Conservation (phyloP, 2,329 filamentous ascomycete genomes). For the Lachnellula subtilissima region DNA sequence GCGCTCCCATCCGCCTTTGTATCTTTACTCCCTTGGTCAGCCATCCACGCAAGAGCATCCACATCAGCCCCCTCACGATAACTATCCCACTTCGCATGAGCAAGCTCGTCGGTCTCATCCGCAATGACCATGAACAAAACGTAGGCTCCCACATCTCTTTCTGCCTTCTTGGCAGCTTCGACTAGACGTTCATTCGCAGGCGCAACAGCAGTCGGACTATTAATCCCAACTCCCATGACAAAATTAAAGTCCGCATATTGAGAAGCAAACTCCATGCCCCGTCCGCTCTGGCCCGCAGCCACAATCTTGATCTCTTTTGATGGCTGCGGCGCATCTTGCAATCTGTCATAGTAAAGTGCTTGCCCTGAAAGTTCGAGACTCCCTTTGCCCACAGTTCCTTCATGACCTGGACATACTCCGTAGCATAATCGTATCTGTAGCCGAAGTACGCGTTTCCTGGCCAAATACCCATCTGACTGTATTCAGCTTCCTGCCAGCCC, state of each 20-base stretch:
- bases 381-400: constrained; percentile 32
- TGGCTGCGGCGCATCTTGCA: constrained; percentile 29
- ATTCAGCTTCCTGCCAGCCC: constrained; percentile 33
- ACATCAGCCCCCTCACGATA: constrained; percentile 31
- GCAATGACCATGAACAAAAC: constrained; percentile 33
- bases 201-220: constrained; percentile 29
- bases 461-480: constrained; percentile 33
- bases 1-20: constrained; percentile 30
- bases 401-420: constrained; percentile 33
- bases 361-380: constrained; percentile 32
- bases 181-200: constrained; percentile 27
- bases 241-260: constrained; percentile 33
- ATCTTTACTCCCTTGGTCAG: constrained; percentile 30
- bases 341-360: constrained; percentile 33
- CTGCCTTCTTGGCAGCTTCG: constrained; percentile 27
- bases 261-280: constrained; percentile 33
- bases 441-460: constrained; percentile 30
- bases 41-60: constrained; percentile 33
- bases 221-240: constrained; percentile 30
- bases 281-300: constrained; percentile 32
- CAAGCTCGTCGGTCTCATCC: constrained; percentile 30
- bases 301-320: constrained; percentile 28
- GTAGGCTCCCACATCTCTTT: constrained; percentile 33
- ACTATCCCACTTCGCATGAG: constrained; percentile 31
- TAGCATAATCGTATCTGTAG: constrained; percentile 34